These are phyloP conservation scores for Coprinopsis sp. DNA, from an alignment of 768 basidiomycete species.

Conservation along the genomic window DNA sequence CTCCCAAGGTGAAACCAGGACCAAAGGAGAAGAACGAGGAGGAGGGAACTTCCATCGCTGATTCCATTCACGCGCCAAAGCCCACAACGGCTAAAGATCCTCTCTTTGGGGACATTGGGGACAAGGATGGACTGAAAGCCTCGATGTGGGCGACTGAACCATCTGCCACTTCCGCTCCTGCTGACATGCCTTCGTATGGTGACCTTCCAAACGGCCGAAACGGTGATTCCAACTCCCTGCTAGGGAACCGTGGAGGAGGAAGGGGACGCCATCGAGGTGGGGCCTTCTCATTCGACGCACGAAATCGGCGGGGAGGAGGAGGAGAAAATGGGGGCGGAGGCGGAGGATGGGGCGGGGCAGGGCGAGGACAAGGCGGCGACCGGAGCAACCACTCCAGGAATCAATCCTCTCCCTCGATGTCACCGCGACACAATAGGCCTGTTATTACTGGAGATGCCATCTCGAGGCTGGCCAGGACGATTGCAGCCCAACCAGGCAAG, in stretches of 20 bases:
- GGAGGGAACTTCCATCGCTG: not conserved
- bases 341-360: not conserved
- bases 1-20: no score
- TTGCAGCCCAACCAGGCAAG: constrained; percentile 34
- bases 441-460: constrained; percentile 71
- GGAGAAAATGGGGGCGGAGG: not conserved
- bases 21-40: no score
- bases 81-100: constrained; percentile 25
- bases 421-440: constrained; percentile 44
- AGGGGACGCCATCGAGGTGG: not conserved
- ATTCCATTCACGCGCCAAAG: constrained; percentile 24
- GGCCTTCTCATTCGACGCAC: not conserved
- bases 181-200: constrained; percentile 23
- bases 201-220: constrained; percentile 10
- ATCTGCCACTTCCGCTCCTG: constrained; percentile 34
- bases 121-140: constrained; percentile 27
- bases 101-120: constrained; percentile 5
- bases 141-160: constrained; percentile 56
- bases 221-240: constrained; percentile 8
- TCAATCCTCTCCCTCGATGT: constrained; percentile 59
- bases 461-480: constrained; percentile 57
- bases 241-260: not conserved
- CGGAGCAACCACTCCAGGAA: constrained; percentile 46
- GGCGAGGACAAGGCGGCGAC: not conserved
- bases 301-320: not conserved